Conservation (phyloP, 805 yeast species). For the Yarrowia bubula region DNA sequence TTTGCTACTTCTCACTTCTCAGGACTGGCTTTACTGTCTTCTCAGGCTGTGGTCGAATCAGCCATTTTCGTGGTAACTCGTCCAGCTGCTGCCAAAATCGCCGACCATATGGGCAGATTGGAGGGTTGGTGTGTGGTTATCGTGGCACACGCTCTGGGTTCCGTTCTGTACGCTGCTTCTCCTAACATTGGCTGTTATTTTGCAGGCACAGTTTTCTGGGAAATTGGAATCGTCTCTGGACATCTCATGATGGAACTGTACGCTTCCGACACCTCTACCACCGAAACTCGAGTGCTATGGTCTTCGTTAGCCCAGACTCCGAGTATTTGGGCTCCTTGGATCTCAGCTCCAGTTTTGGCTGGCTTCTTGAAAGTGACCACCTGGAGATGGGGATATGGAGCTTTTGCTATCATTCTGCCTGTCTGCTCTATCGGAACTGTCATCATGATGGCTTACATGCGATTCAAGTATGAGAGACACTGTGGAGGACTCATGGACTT, state of each 20-base stretch:
- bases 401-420: slow-evolving; percentile 48
- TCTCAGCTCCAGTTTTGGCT: neutral
- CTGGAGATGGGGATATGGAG: slow-evolving; percentile 55
- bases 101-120: neutral
- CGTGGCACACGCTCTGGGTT: slow-evolving; percentile 1
- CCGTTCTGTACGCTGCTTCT: slow-evolving; percentile 10
- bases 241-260: slow-evolving; percentile 19
- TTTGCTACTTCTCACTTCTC: slow-evolving; percentile 5
- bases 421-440: slow-evolving; percentile 28
- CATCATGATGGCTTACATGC: slow-evolving; percentile 1
- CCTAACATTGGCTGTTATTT: slow-evolving; percentile 10
- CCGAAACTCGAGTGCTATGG: neutral
- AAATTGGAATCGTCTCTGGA: slow-evolving; percentile 4
- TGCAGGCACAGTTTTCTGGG: slow-evolving; percentile 14
- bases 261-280: slow-evolving; percentile 1
- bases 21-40: slow-evolving; percentile 1
- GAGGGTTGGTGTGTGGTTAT: slow-evolving; percentile 8
- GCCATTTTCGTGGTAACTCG: slow-evolving; percentile 6
- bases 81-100: slow-evolving; percentile 9
- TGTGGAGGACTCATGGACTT: neutral
- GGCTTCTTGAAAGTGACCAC: slow-evolving; percentile 41
- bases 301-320: neutral
- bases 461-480: neutral
- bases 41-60: slow-evolving; percentile 8
- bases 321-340: slow-evolving; percentile 16